Conservation (phyloP, 1,139 yeast species). For the Magnusiomyces fungicola region DNA sequence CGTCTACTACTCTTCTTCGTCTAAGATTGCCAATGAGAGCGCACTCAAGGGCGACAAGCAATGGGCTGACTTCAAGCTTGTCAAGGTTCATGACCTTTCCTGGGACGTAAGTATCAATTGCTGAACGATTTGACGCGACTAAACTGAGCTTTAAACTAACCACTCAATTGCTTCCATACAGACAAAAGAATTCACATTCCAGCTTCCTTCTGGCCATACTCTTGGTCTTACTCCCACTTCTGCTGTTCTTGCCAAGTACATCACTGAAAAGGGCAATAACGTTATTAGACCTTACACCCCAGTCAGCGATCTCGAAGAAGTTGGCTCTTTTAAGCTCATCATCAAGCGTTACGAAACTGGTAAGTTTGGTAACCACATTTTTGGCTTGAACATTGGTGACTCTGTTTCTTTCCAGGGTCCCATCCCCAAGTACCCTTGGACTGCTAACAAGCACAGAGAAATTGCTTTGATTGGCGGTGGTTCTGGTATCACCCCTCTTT, state of each 20-base stretch:
- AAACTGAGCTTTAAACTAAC: background rate
- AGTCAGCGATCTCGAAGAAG: constrained; percentile 56
- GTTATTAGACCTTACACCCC: constrained; percentile 98
- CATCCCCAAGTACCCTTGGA: constrained; percentile 85
- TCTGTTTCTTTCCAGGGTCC: constrained; percentile 93
- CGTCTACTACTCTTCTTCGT: constrained; percentile 9
- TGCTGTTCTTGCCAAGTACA: constrained; percentile 66
- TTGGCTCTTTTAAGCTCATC: constrained; percentile 73
- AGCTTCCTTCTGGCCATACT: constrained; percentile 60
- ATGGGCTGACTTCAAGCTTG: constrained; percentile 14
- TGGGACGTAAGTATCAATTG: constrained; percentile 2
- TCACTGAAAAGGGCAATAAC: constrained; percentile 75
- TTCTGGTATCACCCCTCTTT: constrained; percentile 92
- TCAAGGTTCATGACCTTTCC: constrained; percentile 3
- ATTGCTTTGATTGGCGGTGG: constrained; percentile 93
- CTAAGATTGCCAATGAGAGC: constrained; percentile 9
- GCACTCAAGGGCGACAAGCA: constrained; percentile 15
- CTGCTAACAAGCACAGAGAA: constrained; percentile 71
- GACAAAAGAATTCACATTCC: constrained; percentile 64
- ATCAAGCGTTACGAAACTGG: constrained; percentile 81
- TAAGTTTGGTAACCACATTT: constrained; percentile 73
- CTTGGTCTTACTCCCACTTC: constrained; percentile 83
- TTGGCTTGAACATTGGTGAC: constrained; percentile 66
- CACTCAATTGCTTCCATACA: constrained; percentile 29
- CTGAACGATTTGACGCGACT: background rate